Evolutionary conservation across 116 monocot genomes (phyloP).

Genomic region (Phalaenopsis hybrid): DNA sequence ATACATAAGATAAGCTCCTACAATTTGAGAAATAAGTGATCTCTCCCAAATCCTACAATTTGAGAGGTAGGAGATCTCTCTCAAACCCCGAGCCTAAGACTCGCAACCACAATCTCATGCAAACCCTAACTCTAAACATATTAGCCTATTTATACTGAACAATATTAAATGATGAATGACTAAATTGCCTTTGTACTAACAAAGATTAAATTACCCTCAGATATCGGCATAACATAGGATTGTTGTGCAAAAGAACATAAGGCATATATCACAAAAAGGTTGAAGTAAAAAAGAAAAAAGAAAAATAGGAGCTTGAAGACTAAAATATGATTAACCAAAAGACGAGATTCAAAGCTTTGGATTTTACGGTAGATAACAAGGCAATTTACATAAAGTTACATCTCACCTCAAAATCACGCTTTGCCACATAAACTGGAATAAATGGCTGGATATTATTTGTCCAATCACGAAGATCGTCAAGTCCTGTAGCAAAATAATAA

Average conservation of each 20-base stretch:
- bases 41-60: too few relatives aligned
- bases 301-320: not conserved
- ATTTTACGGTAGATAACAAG: not conserved
- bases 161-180: too few relatives aligned
- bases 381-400: not conserved
- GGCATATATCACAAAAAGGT: not conserved
- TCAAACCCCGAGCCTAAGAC: too few relatives aligned
- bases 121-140: too few relatives aligned
- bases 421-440: constrained; percentile 79
- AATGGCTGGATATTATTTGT: constrained; percentile 88
- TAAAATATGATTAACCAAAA: not conserved
- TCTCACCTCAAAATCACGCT: constrained; percentile 85
- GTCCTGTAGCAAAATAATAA: constrained; percentile 38
- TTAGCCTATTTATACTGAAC: too few relatives aligned
- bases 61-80: too few relatives aligned
- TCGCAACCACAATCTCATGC: too few relatives aligned
- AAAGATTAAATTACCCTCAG: too few relatives aligned
- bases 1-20: too few relatives aligned
- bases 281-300: not conserved
- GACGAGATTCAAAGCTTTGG: not conserved
- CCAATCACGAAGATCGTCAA: constrained; percentile 99
- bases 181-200: too few relatives aligned
- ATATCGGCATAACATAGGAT: not conserved
- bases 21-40: too few relatives aligned
- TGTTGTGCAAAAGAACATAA: constrained; percentile 1